Conservation (phyloP, 2,329 filamentous ascomycete species). For the Penicillium sp. region DNA sequence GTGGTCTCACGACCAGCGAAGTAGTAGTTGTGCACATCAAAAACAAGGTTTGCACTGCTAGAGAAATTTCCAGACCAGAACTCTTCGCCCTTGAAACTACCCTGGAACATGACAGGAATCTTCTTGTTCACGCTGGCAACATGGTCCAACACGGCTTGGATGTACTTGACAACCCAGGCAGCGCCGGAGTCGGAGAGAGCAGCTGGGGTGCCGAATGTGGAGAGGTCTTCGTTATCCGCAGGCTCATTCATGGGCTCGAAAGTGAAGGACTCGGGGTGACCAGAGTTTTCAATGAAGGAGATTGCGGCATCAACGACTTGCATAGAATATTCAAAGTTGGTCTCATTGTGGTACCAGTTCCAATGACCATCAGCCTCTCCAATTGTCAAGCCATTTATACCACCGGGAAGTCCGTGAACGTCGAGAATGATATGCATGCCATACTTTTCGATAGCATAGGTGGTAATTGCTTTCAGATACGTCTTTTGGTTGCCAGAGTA, state of each 20-base stretch:
- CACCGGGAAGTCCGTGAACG: slow-evolving; percentile 30
- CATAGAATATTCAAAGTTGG: slow-evolving; percentile 25
- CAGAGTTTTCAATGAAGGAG: slow-evolving; percentile 23
- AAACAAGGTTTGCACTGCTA: slow-evolving; percentile 23
- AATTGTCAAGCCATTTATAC: slow-evolving; percentile 26
- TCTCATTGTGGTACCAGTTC: slow-evolving; percentile 29
- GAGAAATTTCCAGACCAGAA: slow-evolving; percentile 26
- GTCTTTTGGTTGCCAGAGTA: slow-evolving; percentile 27
- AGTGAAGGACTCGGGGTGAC: slow-evolving; percentile 22
- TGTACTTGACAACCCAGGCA: slow-evolving; percentile 27
- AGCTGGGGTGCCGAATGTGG: slow-evolving; percentile 21
- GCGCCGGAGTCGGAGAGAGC: slow-evolving; percentile 23
- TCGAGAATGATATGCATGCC: slow-evolving; percentile 31
- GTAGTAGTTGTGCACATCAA: slow-evolving; percentile 31
- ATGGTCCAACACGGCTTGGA: slow-evolving; percentile 19
- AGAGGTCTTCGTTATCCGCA: slow-evolving; percentile 20
- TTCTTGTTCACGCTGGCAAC: slow-evolving; percentile 20
- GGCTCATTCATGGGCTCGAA: slow-evolving; percentile 29
- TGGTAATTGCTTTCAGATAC: slow-evolving; percentile 6
- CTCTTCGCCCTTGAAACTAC: slow-evolving; percentile 24
- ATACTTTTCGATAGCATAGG: slow-evolving; percentile 27
- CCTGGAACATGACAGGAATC: slow-evolving; percentile 30
- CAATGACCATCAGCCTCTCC: slow-evolving; percentile 27
- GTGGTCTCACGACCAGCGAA: slow-evolving; percentile 19
- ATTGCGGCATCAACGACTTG: slow-evolving; percentile 19